Conservation (phyloP, 768 basidiomycete species). For the Lactifluus echinatus region DNA sequence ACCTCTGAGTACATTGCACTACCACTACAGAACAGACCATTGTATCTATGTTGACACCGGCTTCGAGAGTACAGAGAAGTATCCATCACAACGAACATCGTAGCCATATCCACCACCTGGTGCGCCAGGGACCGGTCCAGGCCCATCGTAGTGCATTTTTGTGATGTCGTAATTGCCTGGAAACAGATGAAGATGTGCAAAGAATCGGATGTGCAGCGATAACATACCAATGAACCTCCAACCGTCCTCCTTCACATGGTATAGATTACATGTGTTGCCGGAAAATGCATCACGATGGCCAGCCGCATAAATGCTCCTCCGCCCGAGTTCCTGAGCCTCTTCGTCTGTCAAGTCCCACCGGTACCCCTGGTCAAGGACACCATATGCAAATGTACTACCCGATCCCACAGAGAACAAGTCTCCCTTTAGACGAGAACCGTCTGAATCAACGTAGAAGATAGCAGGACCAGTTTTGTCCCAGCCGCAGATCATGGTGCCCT, state of each 20-base stretch:
- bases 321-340: conserved; percentile 89
- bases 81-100: conserved; percentile 55
- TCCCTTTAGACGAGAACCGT: conserved; percentile 91
- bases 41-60: conserved; percentile 16
- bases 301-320: conserved; percentile 92
- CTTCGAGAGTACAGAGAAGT: conserved; percentile 44
- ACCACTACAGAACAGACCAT: conserved; percentile 13
- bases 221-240: conserved; percentile 90
- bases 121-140: conserved; percentile 56
- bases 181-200: conserved; percentile 12
- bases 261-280: conserved; percentile 92
- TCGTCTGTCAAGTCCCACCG: conserved; percentile 87
- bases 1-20: neutral
- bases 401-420: conserved; percentile 99
- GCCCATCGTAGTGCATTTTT: conserved; percentile 85
- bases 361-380: conserved; percentile 94
- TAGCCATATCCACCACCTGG: conserved; percentile 73
- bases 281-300: conserved; percentile 96
- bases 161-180: conserved; percentile 89
- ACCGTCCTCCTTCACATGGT: conserved; percentile 89
- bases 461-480: conserved; percentile 99
- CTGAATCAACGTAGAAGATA: conserved; percentile 96
- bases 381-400: conserved; percentile 97
- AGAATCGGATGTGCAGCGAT: neutral
- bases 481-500: conserved; percentile 99